Percentiles rank a stretch among this genome's conserved stretches.
Conservation (phyloP, 768 basidiomycete genomes). For the Serendipita vermifera region DNA sequence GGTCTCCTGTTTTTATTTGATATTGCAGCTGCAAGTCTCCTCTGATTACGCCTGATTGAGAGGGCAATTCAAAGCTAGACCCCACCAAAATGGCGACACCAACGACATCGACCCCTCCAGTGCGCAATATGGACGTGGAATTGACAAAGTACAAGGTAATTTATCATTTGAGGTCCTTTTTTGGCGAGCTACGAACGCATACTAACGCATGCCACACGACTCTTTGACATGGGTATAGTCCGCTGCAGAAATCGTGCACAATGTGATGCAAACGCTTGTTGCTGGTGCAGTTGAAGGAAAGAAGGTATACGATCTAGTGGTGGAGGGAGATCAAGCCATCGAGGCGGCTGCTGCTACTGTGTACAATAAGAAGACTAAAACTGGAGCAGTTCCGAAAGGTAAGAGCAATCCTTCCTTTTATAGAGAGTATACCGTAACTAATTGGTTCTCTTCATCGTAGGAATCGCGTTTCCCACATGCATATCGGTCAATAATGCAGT, state of each 20-base stretch:
- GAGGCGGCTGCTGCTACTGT: constrained; percentile 73
- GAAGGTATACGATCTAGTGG: constrained; percentile 74
- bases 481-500: constrained; percentile 93
- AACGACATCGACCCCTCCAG: constrained; percentile 21
- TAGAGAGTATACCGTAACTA: not conserved
- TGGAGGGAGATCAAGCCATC: constrained; percentile 87
- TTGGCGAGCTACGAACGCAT: constrained; percentile 17
- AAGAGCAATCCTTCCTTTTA: constrained; percentile 20
- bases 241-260: constrained; percentile 83
- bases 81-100: constrained; percentile 28
- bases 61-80: constrained; percentile 6
- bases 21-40: too few species aligned
- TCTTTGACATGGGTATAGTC: constrained; percentile 31
- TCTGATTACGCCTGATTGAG: too few species aligned
- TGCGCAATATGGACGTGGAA: constrained; percentile 54
- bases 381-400: constrained; percentile 82
- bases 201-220: not conserved
- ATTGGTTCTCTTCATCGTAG: constrained; percentile 27
- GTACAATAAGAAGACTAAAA: constrained; percentile 84
- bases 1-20: too few species aligned
- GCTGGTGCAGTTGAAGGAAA: constrained; percentile 65
- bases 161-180: constrained; percentile 11
- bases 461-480: constrained; percentile 87
- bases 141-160: constrained; percentile 78
- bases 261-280: constrained; percentile 75